Evolutionary conservation across 768 basidiomycete genomes (phyloP).

Genomic region (Suillus sp.): DNA sequence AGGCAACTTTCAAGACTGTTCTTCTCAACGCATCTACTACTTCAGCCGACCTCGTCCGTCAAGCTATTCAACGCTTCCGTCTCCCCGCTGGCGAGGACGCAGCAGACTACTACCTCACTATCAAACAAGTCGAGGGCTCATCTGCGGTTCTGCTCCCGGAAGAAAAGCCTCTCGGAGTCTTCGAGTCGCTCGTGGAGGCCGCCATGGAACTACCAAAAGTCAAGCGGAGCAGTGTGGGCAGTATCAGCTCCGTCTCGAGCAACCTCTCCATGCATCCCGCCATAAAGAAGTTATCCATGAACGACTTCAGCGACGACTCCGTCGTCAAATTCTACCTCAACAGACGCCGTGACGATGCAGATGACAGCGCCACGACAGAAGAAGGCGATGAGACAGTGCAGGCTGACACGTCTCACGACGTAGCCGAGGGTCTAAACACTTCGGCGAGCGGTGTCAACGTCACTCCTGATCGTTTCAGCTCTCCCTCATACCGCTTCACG

Average conservation of each 20-base stretch:
- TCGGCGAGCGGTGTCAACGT: conserved; percentile 44
- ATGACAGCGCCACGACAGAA: conserved; percentile 48
- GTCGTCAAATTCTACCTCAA: conserved; percentile 97
- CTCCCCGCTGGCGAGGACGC: conserved; percentile 65
- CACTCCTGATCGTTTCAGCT: conserved; percentile 72
- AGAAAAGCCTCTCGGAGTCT: conserved; percentile 86
- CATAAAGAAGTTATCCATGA: conserved; percentile 92
- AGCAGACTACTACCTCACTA: conserved; percentile 79
- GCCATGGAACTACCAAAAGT: conserved; percentile 84
- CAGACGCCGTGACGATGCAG: conserved; percentile 48
- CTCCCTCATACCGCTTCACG: conserved; percentile 83
- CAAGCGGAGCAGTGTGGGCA: conserved; percentile 90
- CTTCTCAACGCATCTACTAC: conserved; percentile 87
- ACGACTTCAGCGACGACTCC: conserved; percentile 96
- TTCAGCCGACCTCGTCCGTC: conserved; percentile 80
- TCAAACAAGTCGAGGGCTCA: conserved; percentile 91
- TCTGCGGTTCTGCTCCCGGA: conserved; percentile 69
- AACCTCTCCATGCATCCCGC: conserved; percentile 95
- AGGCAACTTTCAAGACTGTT: conserved; percentile 98
- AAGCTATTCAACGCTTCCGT: conserved; percentile 94
- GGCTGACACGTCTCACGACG: conserved; percentile 39
- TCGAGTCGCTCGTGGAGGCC: conserved; percentile 81
- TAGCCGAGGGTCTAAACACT: conserved; percentile 27
- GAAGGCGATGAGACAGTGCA: conserved; percentile 47
- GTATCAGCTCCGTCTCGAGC: conserved; percentile 90